Evolutionary conservation across 176 grass and related monocot genomes (phyloP).

Genomic region (Tillandsia leiboldiana): DNA sequence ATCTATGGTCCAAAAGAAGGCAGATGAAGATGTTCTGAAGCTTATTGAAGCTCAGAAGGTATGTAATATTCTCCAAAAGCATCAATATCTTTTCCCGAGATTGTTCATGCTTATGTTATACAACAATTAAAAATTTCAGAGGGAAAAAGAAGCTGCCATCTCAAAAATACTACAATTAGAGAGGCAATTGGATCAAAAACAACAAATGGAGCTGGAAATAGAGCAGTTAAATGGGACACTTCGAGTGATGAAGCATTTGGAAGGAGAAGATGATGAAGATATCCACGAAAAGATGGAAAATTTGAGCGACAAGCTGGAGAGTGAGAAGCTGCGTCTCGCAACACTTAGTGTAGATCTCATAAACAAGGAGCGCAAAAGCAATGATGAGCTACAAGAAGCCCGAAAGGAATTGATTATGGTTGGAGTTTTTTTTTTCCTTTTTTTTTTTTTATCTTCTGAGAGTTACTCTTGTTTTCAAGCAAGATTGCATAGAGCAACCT

Average conservation of each 20-base stretch:
- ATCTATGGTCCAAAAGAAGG: conserved; percentile 64
- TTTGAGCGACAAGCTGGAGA: conserved; percentile 49
- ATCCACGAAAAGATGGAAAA: conserved; percentile 77
- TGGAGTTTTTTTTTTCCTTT: conserved; percentile 8
- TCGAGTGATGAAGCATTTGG: conserved; percentile 85
- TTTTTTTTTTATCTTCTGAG: background rate
- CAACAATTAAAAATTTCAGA: conserved; percentile 34
- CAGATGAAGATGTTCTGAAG: conserved; percentile 66
- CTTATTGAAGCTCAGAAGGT: conserved; percentile 84
- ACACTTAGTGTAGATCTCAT: conserved; percentile 52
- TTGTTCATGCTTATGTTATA: conserved; percentile 10
- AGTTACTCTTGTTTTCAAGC: background rate
- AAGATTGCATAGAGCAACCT: background rate
- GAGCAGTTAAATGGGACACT: conserved; percentile 71
- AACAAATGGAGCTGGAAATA: conserved; percentile 80
- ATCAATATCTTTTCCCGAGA: conserved; percentile 9
- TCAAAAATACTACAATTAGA: conserved; percentile 74
- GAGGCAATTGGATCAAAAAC: conserved; percentile 74
- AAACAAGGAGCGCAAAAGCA: conserved; percentile 70
- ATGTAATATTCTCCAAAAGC: background rate
- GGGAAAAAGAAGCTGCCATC: conserved; percentile 83
- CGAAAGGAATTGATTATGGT: conserved; percentile 76
- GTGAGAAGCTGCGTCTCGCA: conserved; percentile 53
- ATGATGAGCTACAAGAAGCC: conserved; percentile 69
- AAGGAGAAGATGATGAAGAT: conserved; percentile 70